phyloP scores from a whole-genome alignment of 305 asterid genomes.

The Fraxinus sp. region DNA sequence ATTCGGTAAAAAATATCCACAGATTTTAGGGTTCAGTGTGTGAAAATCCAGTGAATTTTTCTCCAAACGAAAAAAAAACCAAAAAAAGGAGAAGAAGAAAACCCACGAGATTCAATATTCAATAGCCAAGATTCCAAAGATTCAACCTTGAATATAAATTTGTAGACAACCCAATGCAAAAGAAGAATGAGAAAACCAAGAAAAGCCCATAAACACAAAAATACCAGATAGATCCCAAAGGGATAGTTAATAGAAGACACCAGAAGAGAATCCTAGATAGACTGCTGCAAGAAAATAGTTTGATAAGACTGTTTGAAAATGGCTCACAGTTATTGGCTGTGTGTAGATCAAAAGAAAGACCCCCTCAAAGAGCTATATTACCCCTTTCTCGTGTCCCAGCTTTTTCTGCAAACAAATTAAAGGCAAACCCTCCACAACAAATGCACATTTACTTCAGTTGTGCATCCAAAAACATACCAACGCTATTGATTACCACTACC shows the following conservation, averaged over 20 bases:
- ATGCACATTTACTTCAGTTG: constrained; percentile 60
- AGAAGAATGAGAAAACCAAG: constrained; percentile 22
- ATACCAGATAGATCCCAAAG: constrained; percentile 35
- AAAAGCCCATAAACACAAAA: constrained; percentile 24
- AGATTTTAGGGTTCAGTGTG: constrained; percentile 4
- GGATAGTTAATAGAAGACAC: constrained; percentile 29
- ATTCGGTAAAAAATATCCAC: neutral
- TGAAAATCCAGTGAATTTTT: constrained; percentile 1
- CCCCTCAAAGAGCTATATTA: constrained; percentile 26
- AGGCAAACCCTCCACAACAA: constrained; percentile 54
- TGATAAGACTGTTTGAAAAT: neutral
- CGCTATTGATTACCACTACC: constrained; percentile 43
- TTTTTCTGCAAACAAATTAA: constrained; percentile 45
- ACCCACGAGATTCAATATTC: constrained; percentile 28
- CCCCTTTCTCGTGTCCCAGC: constrained; percentile 23
- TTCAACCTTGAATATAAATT: constrained; percentile 31
- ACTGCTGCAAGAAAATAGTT: constrained; percentile 10
- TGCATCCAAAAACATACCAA: constrained; percentile 43
- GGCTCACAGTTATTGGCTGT: constrained; percentile 27
- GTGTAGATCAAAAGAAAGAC: constrained; percentile 19
- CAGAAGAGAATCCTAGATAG: constrained; percentile 1
- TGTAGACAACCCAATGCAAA: constrained; percentile 21
- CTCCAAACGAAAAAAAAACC: neutral
- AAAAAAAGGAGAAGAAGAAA: neutral
- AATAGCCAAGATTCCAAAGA: constrained; percentile 34